Evolutionary conservation across 1,284 basidiomycete genomes (phyloP).

Genomic region (Meripilus lineatus): DNA sequence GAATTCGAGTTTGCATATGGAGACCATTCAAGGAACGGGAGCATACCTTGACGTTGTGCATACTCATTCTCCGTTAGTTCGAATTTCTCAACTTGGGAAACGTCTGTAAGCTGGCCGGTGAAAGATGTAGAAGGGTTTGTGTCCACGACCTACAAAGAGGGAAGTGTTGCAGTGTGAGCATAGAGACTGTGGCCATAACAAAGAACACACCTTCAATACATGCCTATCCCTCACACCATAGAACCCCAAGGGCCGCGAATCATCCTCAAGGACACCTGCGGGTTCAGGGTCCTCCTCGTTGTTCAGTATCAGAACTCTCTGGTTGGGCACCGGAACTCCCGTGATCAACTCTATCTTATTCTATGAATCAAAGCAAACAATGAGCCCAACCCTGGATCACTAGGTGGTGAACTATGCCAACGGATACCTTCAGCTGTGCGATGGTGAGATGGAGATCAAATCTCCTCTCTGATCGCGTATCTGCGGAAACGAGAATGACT

Average conservation of each 20-base stretch:
- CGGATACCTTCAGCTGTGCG: slow-evolving; percentile 70
- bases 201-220: slow-evolving; percentile 60
- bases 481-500: slow-evolving; percentile 79
- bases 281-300: slow-evolving; percentile 51
- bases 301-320: slow-evolving; percentile 61
- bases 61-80: slow-evolving; percentile 86
- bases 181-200: neutral
- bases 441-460: slow-evolving; percentile 74
- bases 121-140: slow-evolving; percentile 69
- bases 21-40: neutral
- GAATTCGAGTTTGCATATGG: neutral
- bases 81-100: slow-evolving; percentile 88
- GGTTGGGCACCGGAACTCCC: slow-evolving; percentile 77
- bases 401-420: neutral
- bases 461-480: slow-evolving; percentile 83
- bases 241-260: slow-evolving; percentile 62
- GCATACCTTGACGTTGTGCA: slow-evolving; percentile 67
- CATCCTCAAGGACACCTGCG: slow-evolving; percentile 58
- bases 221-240: slow-evolving; percentile 71
- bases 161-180: neutral
- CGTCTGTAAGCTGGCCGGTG: slow-evolving; percentile 80
- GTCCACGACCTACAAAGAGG: slow-evolving; percentile 64
- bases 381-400: too few species aligned
- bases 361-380: too few species aligned
- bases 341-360: slow-evolving; percentile 86